Conservation (phyloP, 805 yeast species). For the Sugiyamaella qingdaonensis region DNA sequence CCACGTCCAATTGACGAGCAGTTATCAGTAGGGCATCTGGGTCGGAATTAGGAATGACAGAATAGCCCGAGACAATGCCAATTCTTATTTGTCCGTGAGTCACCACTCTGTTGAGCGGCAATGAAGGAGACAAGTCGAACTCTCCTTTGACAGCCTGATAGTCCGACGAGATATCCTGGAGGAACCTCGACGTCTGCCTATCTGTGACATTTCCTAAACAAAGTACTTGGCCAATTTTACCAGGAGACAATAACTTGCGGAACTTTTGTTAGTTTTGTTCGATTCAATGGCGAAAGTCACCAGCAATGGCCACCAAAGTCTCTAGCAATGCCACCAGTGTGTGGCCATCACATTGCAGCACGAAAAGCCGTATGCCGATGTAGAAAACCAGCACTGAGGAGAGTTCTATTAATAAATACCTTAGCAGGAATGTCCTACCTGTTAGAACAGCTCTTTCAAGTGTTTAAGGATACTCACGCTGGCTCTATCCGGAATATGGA, state of each 20-base stretch:
- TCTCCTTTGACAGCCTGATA: constrained; percentile 80
- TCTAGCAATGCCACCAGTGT: neutral
- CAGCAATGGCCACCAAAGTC: neutral
- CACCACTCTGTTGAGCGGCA: constrained; percentile 64
- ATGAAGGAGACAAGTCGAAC: constrained; percentile 51
- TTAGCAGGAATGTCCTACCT: constrained; percentile 45
- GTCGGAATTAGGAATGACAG: constrained; percentile 79
- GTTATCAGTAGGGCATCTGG: constrained; percentile 76
- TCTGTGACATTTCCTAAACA: constrained; percentile 81
- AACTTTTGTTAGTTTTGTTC: constrained; percentile 44
- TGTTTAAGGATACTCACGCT: constrained; percentile 39
- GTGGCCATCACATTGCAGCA: no score
- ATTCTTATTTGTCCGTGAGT: constrained; percentile 67
- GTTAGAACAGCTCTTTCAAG: neutral
- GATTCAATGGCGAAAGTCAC: neutral
- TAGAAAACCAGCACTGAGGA: no score
- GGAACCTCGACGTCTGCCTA: constrained; percentile 55
- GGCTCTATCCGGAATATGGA: constrained; percentile 85
- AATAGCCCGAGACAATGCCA: constrained; percentile 83
- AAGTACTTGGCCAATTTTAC: constrained; percentile 78
- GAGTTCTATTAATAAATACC: constrained; percentile 24
- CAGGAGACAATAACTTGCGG: constrained; percentile 72
- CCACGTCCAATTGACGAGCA: constrained; percentile 90
- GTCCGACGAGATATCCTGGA: constrained; percentile 65
- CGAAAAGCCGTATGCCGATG: no score